Percentiles rank a stretch among this genome's conserved stretches.
Evolutionary conservation across 2,329 filamentous ascomycete species (phyloP).

Genomic region (Aspergillus uvarum): DNA sequence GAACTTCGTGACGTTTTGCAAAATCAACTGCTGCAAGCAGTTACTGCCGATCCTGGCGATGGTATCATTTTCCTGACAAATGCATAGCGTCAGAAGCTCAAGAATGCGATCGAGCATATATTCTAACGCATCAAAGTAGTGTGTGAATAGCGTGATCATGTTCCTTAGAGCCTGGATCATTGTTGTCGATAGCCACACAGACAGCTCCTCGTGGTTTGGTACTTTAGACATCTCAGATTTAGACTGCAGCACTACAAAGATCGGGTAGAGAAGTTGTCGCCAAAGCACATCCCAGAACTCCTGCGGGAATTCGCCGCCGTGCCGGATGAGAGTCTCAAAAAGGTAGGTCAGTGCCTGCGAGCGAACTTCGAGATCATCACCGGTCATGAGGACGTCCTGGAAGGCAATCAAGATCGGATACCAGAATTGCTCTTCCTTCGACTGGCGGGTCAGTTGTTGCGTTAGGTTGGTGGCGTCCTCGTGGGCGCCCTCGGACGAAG

Average conservation of each 20-base stretch:
- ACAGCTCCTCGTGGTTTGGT: constrained; percentile 91
- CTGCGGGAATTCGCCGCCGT: constrained; percentile 85
- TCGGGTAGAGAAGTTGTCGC: constrained; percentile 94
- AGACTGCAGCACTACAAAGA: constrained; percentile 96
- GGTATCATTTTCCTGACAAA: constrained; percentile 98
- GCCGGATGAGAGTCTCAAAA: constrained; percentile 86
- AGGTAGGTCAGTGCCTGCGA: constrained; percentile 88
- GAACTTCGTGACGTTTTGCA: constrained; percentile 96
- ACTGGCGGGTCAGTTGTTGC: constrained; percentile 72
- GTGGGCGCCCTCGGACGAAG: constrained; percentile 47
- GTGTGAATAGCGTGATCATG: constrained; percentile 98
- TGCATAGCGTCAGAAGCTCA: constrained; percentile 89
- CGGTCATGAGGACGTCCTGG: constrained; percentile 98
- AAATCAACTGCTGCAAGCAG: constrained; percentile 90
- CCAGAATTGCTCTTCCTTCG: constrained; percentile 96
- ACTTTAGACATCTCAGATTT: constrained; percentile 96
- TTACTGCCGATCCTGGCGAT: constrained; percentile 98
- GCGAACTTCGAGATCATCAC: constrained; percentile 94
- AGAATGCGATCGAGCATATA: constrained; percentile 99
- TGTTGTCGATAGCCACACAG: constrained; percentile 97
- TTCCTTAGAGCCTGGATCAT: constrained; percentile 98
- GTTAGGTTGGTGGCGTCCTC: constrained; percentile 51
- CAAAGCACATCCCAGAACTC: constrained; percentile 99
- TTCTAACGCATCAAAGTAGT: constrained; percentile 94
- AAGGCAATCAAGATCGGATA: constrained; percentile 98